Conservation (phyloP, 306 rosid genomes). For the Macrotyloma uniflorum region DNA sequence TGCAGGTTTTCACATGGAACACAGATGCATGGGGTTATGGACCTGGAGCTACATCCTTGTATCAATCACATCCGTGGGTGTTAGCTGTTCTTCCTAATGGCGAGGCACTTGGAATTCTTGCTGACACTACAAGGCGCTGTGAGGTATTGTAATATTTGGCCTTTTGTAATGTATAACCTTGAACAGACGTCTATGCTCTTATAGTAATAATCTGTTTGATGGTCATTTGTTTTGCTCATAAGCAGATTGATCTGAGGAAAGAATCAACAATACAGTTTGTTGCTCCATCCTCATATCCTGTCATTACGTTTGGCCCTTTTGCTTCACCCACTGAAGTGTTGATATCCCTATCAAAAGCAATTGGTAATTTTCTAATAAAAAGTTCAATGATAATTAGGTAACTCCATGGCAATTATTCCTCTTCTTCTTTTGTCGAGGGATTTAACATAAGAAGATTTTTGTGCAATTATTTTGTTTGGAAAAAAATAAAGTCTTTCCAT, state of each 20-base stretch:
- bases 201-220: conserved; percentile 19
- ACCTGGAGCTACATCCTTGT: conserved; percentile 80
- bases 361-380: conserved; percentile 59
- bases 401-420: background rate
- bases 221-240: conserved; percentile 32
- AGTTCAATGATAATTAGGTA: background rate
- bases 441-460: background rate
- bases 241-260: conserved; percentile 87
- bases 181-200: background rate
- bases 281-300: conserved; percentile 80
- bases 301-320: conserved; percentile 88
- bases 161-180: conserved; percentile 31
- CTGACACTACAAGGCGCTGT: conserved; percentile 88
- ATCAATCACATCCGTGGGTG: conserved; percentile 98
- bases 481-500: background rate
- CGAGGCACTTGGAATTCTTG: conserved; percentile 81
- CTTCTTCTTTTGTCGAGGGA: background rate
- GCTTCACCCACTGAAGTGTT: conserved; percentile 76
- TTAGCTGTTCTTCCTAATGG: conserved; percentile 91
- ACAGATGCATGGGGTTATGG: conserved; percentile 89
- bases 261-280: conserved; percentile 64
- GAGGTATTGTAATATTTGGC: conserved; percentile 62
- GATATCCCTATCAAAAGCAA: conserved; percentile 76
- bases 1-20: conserved; percentile 86
- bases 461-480: background rate